These are phyloP conservation scores for Ascochyta fabae DNA, from an alignment of 2,329 filamentous ascomycete species.

Conservation along the genomic window DNA sequence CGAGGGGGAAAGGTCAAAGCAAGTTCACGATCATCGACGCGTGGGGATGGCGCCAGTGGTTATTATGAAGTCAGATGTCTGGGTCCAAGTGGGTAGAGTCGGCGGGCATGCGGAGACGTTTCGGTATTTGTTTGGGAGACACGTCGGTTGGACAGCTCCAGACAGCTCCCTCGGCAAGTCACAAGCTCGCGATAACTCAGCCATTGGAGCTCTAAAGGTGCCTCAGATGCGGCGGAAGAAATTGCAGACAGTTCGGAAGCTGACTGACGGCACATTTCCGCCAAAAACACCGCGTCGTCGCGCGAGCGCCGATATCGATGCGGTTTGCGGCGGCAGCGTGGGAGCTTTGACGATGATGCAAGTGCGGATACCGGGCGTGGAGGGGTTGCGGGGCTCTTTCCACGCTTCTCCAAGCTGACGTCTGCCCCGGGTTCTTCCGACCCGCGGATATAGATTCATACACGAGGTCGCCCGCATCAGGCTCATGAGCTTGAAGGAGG, in stretches of 20 bases:
- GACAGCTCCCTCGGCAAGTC: conserved; percentile 42
- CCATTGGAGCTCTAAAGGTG: conserved; percentile 5
- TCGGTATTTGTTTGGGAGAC: conserved; percentile 42
- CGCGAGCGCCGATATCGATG: conserved; percentile 19
- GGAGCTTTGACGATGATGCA: conserved; percentile 30
- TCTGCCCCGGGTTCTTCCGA: conserved; percentile 37
- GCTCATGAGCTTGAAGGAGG: neutral
- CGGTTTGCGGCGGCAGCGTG: conserved; percentile 36
- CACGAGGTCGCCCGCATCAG: conserved; percentile 6
- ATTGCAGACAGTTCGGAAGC: conserved; percentile 9
- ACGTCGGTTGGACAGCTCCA: conserved; percentile 30
- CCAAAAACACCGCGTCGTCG: conserved; percentile 10
- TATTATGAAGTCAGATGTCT: conserved; percentile 39
- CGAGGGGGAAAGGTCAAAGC: conserved; percentile 12
- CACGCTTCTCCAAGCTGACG: conserved; percentile 14
- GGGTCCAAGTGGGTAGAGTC: conserved; percentile 48
- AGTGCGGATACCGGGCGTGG: conserved; percentile 23
- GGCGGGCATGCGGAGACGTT: conserved; percentile 42
- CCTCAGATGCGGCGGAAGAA: conserved; percentile 13
- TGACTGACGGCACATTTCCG: conserved; percentile 16
- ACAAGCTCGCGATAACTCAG: conserved; percentile 37
- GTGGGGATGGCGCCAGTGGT: conserved; percentile 25
- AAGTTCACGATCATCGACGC: conserved; percentile 21
- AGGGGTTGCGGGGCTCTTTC: conserved; percentile 25
- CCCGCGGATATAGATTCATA: conserved; percentile 30